Base-by-base conservation (phyloP, 768 basidiomycete genomes). In the Calocera cornea region DNA sequence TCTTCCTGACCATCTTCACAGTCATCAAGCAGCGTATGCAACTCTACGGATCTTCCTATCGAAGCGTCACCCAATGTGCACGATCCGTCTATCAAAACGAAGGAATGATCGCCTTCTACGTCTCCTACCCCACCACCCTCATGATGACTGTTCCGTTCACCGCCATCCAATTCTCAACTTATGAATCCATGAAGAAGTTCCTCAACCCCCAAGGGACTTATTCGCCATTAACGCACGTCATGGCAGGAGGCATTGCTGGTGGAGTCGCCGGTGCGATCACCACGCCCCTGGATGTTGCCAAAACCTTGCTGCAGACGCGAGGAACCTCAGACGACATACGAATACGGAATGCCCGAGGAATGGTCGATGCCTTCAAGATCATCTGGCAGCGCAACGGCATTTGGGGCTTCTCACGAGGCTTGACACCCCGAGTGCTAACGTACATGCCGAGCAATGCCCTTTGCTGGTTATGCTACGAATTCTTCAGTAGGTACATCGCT, bases 1-100 rank as follows among this genome's bases (percentile, higher is more conserved):
- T 29, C 22, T 44, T 12, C 34, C 8, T 63, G 17, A 24, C n/a
- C 19, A 33, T 54, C 2, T 41, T 50, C 65, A 64, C 76, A 97
- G 95, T 99, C 72, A 92, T 99, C 80, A 99, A 99, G 79, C 97
- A 99, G 80, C 87, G 97, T 65, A 97, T 99, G 97, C 97, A 99
- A 78, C 82, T 98, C 67, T 94, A 95, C 79, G 86, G 90, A 74
- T 98, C 97, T 2, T 82, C 89, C 76, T 94, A 92, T 77, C 88
- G 88, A 50, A 92, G 90, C 40, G 91, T 95, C 47, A 78, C 87
- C 71, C 83, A 85, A n/a, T 94, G 93, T 72, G 92, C 94, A 67
- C 83, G 83, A 27, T 86, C 87, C 14, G 89, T 99, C 65, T 93
- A 92, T 78, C 83, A 78, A 49, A 86, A 79, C 38, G 97, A 99